Percentiles rank a stretch among this genome's conserved stretches.
phyloP scores from a whole-genome alignment of 2,329 filamentous ascomycete genomes.

The Hortaea werneckii region DNA sequence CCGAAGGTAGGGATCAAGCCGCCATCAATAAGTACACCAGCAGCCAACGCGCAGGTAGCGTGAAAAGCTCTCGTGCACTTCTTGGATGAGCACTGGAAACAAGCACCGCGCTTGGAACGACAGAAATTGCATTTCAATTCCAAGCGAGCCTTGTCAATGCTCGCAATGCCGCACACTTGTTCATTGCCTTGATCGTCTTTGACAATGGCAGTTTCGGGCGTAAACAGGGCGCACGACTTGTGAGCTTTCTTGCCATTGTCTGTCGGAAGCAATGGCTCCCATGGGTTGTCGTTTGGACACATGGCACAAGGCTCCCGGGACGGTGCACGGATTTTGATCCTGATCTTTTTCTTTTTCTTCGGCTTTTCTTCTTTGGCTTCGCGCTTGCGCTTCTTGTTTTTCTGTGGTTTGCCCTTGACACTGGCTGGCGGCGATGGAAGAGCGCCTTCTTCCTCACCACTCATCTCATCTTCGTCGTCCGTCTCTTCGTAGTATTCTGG shows the following conservation, averaged over 20 bases:
- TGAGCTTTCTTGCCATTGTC: slow-evolving; percentile 83
- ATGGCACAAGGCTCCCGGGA: slow-evolving; percentile 75
- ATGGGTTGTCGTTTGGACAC: slow-evolving; percentile 81
- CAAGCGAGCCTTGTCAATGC: slow-evolving; percentile 74
- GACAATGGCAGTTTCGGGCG: slow-evolving; percentile 83
- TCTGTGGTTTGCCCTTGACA: slow-evolving; percentile 57
- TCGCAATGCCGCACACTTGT: slow-evolving; percentile 65
- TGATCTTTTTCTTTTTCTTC: slow-evolving; percentile 66
- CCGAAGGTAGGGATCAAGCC: slow-evolving; percentile 77
- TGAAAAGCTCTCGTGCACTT: slow-evolving; percentile 93
- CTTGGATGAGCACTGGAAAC: slow-evolving; percentile 91
- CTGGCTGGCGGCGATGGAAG: slow-evolving; percentile 70
- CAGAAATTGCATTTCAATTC: slow-evolving; percentile 94
- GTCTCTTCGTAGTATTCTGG: slow-evolving; percentile 75
- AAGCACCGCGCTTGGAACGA: slow-evolving; percentile 86
- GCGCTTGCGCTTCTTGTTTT: slow-evolving; percentile 58
- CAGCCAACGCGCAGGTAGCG: slow-evolving; percentile 83
- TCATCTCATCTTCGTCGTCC: slow-evolving; percentile 53
- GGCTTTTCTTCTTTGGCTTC: slow-evolving; percentile 38
- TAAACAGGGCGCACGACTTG: slow-evolving; percentile 78
- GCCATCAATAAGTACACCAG: slow-evolving; percentile 83
- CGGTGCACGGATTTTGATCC: slow-evolving; percentile 60
- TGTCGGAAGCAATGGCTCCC: slow-evolving; percentile 72
- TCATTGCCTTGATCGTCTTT: slow-evolving; percentile 56
- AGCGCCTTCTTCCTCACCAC: slow-evolving; percentile 45